phyloP scores from a whole-genome alignment of 768 basidiomycete species.

The Krasilnikovozyma curviuscula region DNA sequence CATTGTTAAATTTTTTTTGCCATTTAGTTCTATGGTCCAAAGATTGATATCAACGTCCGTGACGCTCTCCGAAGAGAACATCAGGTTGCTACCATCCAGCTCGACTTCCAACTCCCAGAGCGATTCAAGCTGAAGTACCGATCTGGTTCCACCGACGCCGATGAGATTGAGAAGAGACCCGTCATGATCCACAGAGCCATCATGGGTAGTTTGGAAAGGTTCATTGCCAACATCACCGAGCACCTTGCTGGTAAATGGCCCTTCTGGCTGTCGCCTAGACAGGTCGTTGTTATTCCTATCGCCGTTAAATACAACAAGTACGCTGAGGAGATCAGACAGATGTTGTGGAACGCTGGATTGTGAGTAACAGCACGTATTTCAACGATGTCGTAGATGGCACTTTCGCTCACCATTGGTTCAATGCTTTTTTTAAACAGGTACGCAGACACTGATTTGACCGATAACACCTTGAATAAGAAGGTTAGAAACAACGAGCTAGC shows the following conservation, averaged over 20 bases:
- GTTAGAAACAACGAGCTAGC: conserved; percentile 92
- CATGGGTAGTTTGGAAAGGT: conserved; percentile 78
- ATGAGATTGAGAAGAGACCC: conserved; percentile 45
- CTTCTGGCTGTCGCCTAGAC: conserved; percentile 95
- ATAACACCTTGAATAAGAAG: conserved; percentile 88
- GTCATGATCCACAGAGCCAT: conserved; percentile 98
- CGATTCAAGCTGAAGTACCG: conserved; percentile 90
- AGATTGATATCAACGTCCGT: conserved; percentile 90
- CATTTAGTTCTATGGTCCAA: conserved; percentile 75
- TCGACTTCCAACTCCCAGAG: conserved; percentile 95
- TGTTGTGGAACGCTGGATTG: conserved; percentile 47
- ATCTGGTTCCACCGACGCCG: conserved; percentile 40
- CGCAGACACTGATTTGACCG: conserved; percentile 79
- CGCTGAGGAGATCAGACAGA: conserved; percentile 56
- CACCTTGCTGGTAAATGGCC: conserved; percentile 99
- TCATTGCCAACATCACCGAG: conserved; percentile 92
- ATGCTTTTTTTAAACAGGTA: conserved; percentile 29
- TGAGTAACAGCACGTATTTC: not conserved
- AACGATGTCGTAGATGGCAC: not conserved
- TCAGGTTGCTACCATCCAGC: conserved; percentile 97
- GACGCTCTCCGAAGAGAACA: conserved; percentile 83
- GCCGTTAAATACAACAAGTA: conserved; percentile 77
- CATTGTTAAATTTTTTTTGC: not conserved
- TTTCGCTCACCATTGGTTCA: not conserved
- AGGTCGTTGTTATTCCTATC: conserved; percentile 84